Evolutionary conservation across 2,329 filamentous ascomycete species (phyloP), one percentile per base, ranked within the genome.

Genomic region (Bipolaris oryzae): DNA sequence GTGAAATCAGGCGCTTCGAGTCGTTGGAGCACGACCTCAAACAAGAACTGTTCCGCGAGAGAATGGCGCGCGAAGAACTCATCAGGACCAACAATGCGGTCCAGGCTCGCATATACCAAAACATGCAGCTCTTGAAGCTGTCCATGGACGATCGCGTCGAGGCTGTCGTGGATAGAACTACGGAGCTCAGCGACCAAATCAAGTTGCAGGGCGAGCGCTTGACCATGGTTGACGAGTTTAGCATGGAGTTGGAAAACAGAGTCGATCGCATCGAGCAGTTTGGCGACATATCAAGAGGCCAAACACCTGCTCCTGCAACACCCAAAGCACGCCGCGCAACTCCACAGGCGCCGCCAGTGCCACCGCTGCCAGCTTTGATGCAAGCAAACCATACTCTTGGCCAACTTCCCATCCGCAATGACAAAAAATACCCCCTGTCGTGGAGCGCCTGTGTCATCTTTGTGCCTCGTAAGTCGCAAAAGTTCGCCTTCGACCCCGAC

Each of bases 91-190:
- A 70, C 58, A 74, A 70, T 55, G 64, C 60, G 1, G 64, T 76
- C 23, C 72, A 77, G 53, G 69, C 67, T 21, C 69, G 73, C 35
- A 57, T 77, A 57, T 77, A 77, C 56, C 61, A 76, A 51, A 77
- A 76, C 58, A 76, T 76, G 74, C 68, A 70, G 43, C 56, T 67
- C 13, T 42, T 77, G 50, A 77, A 77, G 55, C 66, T 77, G 34
- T 67, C 71, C 45, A 72, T 77, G 67, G 75, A 77, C 52, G 75
- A 77, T 60, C 73, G 70, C 60, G 70, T 77, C 34, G 75, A 77
- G 61, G 74, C 73, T 7, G 74, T 76, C n/a, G 73, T 77, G 18
- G 75, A 77, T 60, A 70, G 72, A 58, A 76, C 74, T 33, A 73
- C 74, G 16, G 72, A 75, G 35, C 73, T 72, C 61, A 68, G 72